phyloP scores from a whole-genome alignment of 2,329 filamentous ascomycete genomes.

The Sclerotinia minor region DNA sequence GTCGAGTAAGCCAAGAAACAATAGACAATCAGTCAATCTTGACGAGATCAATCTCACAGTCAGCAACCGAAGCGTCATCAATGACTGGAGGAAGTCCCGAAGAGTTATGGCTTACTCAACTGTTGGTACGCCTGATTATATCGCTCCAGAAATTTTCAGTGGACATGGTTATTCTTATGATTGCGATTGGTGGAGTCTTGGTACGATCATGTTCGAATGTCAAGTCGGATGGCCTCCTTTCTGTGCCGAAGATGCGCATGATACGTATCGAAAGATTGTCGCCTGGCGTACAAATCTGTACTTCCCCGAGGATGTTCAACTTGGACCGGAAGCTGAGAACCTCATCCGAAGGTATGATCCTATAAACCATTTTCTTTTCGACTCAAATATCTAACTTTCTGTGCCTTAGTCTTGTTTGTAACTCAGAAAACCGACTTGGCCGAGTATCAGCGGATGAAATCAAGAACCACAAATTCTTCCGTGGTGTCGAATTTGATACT shows the following conservation, averaged over 20 bases:
- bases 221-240: conserved; percentile 98
- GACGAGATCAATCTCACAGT: conserved; percentile 98
- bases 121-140: conserved; percentile 97
- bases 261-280: conserved; percentile 98
- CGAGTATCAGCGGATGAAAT: conserved; percentile 86
- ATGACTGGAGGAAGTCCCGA: conserved; percentile 96
- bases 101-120: conserved; percentile 97
- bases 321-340: conserved; percentile 86
- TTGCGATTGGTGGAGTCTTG: conserved; percentile 99
- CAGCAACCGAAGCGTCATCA: conserved; percentile 96
- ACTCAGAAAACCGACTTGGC: conserved; percentile 88
- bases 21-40: conserved; percentile 87
- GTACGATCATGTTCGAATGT: conserved; percentile 99
- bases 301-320: conserved; percentile 91
- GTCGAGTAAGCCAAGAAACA: conserved; percentile 69
- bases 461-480: conserved; percentile 94
- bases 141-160: conserved; percentile 96
- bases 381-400: conserved; percentile 35
- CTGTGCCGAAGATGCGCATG: conserved; percentile 95
- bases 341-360: conserved; percentile 78
- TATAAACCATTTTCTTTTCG: neutral
- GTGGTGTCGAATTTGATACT: conserved; percentile 91
- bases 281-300: conserved; percentile 96
- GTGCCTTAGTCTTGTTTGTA: conserved; percentile 76
- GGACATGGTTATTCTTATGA: conserved; percentile 94